These are phyloP conservation scores for Russula sp. DNA, from an alignment of 768 basidiomycete genomes.

Conservation along the genomic window DNA sequence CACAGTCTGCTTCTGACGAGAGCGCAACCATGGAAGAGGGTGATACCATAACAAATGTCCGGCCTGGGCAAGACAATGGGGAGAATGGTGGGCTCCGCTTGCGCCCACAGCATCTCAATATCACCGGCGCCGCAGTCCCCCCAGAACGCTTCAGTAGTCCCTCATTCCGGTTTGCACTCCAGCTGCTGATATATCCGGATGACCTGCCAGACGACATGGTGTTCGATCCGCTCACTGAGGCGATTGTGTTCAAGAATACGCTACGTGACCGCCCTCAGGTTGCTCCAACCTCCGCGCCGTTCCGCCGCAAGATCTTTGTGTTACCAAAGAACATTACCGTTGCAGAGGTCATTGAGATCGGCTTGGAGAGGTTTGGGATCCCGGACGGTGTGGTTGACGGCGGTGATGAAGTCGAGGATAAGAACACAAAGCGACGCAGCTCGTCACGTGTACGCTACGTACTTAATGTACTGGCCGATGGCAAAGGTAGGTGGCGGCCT, in stretches of 20 bases:
- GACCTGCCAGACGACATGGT: conserved; percentile 94
- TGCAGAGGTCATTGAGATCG: conserved; percentile 91
- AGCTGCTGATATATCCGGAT: conserved; percentile 79
- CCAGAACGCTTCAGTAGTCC: conserved; percentile 79
- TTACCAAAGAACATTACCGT: conserved; percentile 95
- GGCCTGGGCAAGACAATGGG: conserved; percentile 33
- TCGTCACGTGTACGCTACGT: conserved; percentile 74
- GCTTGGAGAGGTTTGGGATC: conserved; percentile 91
- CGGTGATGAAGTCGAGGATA: conserved; percentile 96
- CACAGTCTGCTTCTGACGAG: conserved; percentile 35
- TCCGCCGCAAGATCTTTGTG: conserved; percentile 78
- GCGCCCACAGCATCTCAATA: conserved; percentile 41
- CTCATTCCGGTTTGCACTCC: conserved; percentile 77
- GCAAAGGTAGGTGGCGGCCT: conserved; percentile 50
- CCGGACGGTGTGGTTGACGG: conserved; percentile 97
- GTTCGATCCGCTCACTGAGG: conserved; percentile 89
- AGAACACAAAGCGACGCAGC: conserved; percentile 75
- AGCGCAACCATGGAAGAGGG: conserved; percentile 37
- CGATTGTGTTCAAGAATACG: conserved; percentile 82
- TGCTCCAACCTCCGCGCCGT: conserved; percentile 40
- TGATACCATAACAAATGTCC: conserved; percentile 37
- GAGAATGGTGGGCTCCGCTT: conserved; percentile 24
- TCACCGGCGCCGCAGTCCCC: conserved; percentile 39
- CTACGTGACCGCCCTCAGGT: conserved; percentile 50
- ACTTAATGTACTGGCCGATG: conserved; percentile 52